Conservation (phyloP, 257 asterid species). For the Solanum lycopersicoides region DNA sequence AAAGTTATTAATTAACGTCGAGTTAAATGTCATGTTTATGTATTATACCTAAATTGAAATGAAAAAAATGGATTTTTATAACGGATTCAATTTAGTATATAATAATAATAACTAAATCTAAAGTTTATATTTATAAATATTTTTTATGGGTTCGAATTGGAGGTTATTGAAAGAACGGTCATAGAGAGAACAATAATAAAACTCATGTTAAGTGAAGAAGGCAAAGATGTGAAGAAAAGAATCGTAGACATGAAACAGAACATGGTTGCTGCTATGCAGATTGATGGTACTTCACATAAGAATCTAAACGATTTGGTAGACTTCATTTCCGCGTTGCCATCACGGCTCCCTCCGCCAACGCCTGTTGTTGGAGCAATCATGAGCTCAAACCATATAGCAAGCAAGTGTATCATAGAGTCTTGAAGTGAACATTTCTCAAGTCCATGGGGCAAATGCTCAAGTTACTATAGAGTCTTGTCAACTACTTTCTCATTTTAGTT, state of each 20-base stretch:
- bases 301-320: conserved; percentile 20
- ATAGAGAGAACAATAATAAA: conserved; percentile 14
- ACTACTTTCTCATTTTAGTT: not conserved
- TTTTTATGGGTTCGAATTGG: conserved; percentile 26
- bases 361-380: not conserved
- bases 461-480: not conserved
- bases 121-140: too few species aligned
- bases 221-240: not conserved
- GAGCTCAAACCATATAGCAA: not conserved
- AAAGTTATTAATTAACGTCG: too few species aligned
- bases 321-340: conserved; percentile 7
- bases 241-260: conserved; percentile 12
- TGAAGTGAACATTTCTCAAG: not conserved
- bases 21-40: too few species aligned
- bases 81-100: too few species aligned
- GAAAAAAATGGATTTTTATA: too few species aligned
- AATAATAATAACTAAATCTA: too few species aligned
- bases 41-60: too few species aligned
- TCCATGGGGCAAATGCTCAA: not conserved
- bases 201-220: conserved; percentile 18
- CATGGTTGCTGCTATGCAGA: conserved; percentile 3
- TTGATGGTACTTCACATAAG: conserved; percentile 15
- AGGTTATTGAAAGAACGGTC: not conserved
- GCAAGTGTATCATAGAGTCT: not conserved
- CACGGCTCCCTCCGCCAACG: not conserved